Evolutionary conservation across 116 monocot genomes (phyloP), one percentile per base, ranked within the genome.

Genomic region (Thalassia testudinum): DNA sequence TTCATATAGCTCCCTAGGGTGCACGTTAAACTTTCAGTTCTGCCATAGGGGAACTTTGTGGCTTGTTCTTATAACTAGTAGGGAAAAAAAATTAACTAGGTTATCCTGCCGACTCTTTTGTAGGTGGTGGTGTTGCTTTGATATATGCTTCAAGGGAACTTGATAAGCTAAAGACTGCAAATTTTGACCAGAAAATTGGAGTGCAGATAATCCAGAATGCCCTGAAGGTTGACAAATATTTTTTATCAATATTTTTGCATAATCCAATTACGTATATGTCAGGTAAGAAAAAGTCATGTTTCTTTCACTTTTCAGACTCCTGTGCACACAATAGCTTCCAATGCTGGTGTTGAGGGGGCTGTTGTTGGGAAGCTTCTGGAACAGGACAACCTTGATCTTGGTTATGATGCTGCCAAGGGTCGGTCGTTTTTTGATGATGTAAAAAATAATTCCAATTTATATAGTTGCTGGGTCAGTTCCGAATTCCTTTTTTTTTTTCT

Each of bases 201-300:
- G 79, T 88, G 18, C 88, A 88, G 68, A 88, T 88, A 15, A 88
- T 88, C 60, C 88, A 88, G 63, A 88, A 88, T 66, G 88, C 88
- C 45, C 47, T 88, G 7, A 88, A 88, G 83, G 88, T 87, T 7
- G 7, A 20, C 2, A 20, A 34, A 34, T 34, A 5, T 34, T n/a
- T 54, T 24, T 54, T 2, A 24, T 14, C 22, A 27, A 27, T 26
- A 13, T 54, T 8, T 54, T 18, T 54, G 13, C 51, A 22, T 52
- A 20, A 49, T 8, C 49, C 23, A 19, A 43, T 43, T 43, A 15
- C 14, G 11, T 12, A 49, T 49, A 14, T 4, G n/a, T 12, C 48
- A 18, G 2, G 20, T 34, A 5, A 3, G 30, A 5, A 3, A n/a
- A 34, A 34, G 3, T 34, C 30, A 34, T 44, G 16, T 47, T 26